phyloP scores from a whole-genome alignment of 164 flowering plant genomes.

The Chimonanthus praecox region DNA sequence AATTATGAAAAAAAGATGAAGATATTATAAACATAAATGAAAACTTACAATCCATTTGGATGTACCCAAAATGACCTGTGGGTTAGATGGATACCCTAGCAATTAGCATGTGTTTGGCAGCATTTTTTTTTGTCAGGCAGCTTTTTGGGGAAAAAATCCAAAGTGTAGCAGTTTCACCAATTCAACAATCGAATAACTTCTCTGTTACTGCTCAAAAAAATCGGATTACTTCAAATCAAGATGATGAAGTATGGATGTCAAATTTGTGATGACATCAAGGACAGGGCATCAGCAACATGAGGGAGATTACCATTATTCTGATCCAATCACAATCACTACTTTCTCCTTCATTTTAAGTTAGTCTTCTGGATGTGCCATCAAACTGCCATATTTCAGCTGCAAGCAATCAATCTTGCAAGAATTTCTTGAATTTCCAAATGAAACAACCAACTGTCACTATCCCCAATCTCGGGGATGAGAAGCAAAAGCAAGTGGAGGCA shows the following conservation, averaged over 20 bases:
- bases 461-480: neutral
- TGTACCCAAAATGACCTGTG: neutral
- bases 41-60: neutral
- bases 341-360: neutral
- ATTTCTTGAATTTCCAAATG: neutral
- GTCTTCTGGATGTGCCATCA: neutral
- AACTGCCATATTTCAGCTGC: neutral
- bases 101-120: neutral
- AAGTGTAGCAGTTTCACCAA: neutral
- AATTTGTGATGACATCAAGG: neutral
- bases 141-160: neutral
- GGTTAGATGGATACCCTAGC: neutral
- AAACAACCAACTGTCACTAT: neutral
- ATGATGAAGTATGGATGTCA: neutral
- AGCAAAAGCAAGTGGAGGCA: neutral
- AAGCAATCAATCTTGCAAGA: neutral
- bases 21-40: too few species aligned
- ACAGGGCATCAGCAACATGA: neutral
- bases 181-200: neutral
- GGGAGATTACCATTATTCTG: neutral
- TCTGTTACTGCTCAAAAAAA: neutral
- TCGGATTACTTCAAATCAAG: neutral
- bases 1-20: too few species aligned
- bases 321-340: neutral
- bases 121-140: neutral